Evolutionary conservation across 1,284 basidiomycete species (phyloP), one percentile per base, ranked within the genome.

Genomic region (Cutaneotrichosporon sp.): DNA sequence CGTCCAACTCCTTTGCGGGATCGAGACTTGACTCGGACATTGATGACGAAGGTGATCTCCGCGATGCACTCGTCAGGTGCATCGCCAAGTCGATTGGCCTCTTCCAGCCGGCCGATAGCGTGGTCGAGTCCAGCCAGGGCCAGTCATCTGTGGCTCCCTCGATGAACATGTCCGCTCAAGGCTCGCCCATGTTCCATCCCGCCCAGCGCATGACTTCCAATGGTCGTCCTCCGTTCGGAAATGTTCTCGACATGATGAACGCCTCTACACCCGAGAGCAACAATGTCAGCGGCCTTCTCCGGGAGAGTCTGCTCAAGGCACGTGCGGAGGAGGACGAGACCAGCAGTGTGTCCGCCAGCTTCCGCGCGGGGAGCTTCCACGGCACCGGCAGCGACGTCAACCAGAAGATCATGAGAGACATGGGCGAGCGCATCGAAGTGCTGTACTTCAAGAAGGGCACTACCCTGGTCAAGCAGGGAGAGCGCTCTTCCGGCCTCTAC

Each of bases 51-150:
- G 85, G 86, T 72, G 91, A 97, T 72, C 84, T 99, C 38, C 87
- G 91, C 49, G 91, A 93, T 67, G 92, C 92, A 66, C 93, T 99
- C 34, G 94, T 99, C 90, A 89, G 90, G 5, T 97, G 92, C 79
- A 97, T 99, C 63, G 94, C 95, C 1, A 95, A 95, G 76, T 97
- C 93, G 5, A 98, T 99, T 60, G 95, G 95, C 3, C 84, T 99
- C 13, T 82, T 91, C n/a, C 95, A 97, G 68, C 89, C 92, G 8
- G 85, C 62, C 88, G 9, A 81, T 27, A 50, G 42, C 27, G 54
- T 57, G 3, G 22, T 64, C 34, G 65, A 73, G 42, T 62, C 66
- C 4, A 38, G 46, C 10, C 43, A 33, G 2, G 51, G 52, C 11
- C 42, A 29, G 27, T 24, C 49, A n/a, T 34, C 54, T 1, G 22